Base-by-base conservation (phyloP, 1,284 basidiomycete species). In the Mycena sp. region DNA sequence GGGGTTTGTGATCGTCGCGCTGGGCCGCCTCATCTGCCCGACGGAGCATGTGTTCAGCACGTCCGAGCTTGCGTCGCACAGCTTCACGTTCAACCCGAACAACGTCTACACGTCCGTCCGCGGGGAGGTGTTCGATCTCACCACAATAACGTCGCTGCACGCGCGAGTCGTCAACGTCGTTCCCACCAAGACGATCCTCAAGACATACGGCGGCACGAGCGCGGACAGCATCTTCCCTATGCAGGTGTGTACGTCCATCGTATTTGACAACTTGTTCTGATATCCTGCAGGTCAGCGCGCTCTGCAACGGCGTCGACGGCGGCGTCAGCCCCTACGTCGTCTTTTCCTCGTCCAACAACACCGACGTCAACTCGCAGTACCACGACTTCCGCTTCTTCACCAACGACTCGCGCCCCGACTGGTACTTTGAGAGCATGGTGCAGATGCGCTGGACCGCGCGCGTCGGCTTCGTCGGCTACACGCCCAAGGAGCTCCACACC, bases 371-470 rank as follows among this genome's bases (percentile, higher is more conserved):
- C 72, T 80, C 93, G n/a, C 83, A 88, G 69, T 99, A 99, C 76
- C 97, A 99, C 77, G 96, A 99, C 76, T 99, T 99, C 87, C 91
- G 96, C 41, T 88, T 87, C 0, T 89, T 83, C 72, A 93, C 91
- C 28, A 92, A 91, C 64, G 96, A 99, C 74, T 91, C 91, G 0
- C 89, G 96, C 23, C 95, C 96, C 0, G 97, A 99, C 76, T 99
- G 97, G 98, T 99, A 99, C 78, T 95, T 92, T 69, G 93, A 99
- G 80, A 86, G 83, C 68, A 96, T 96, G 95, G 89, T 91, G 6
- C 80, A 86, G 71, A 90, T 99, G 88, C 92, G 96, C 6, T 96
- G 91, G 82, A 92, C 88, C 62, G 91, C 89, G 71, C 91, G 96
- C 54, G 86, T 90, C 49, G 96, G 97, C 0, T 99, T 97, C 77